Evolutionary conservation across 2,329 filamentous ascomycete genomes (phyloP), one percentile per base, ranked within the genome.

Genomic region (Penicillium sp.): DNA sequence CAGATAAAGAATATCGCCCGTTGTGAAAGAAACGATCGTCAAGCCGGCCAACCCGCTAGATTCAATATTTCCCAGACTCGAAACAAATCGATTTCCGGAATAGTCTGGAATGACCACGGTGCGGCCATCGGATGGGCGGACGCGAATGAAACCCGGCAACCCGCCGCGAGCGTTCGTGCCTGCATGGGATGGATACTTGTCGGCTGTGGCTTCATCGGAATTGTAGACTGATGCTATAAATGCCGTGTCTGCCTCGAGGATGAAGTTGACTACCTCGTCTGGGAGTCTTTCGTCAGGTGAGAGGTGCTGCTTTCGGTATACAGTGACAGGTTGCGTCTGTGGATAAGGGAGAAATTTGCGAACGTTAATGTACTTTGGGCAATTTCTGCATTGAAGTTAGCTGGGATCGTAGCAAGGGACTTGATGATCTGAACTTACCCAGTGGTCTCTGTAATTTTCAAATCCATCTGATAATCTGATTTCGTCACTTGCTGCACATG

Each of bases 81-180:
- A 57, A 2, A 66, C 49, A 42, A 66, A 63, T 48, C 65, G 41
- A 31, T 67, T 66, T 6, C 65, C 65, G 0, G 65, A 67, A 31
- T 64, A 67, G 34, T 67, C 65, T 28, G 65, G 65, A 5, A 67
- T 45, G 5, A 67, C 59, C 3, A 67, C 22, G 0, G 63, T 66
- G 11, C 56, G 51, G 14, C 57, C 59, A 47, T 67, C 55, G 20
- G 57, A 59, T 17, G 56, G 63, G 6, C 61, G 57, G n/a, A 67
- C 65, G 8, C 65, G 57, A 3, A 66, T 43, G 35, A 67, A 67
- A 5, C 65, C 65, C 1, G 65, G 63, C 11, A 67, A 41, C 3
- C 65, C 65, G 31, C 63, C 52, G n/a, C 65, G 59, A n/a, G 63
- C 59, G 56, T 67, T 67, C 65, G 66, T 67, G 5, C 65, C 65